Base-by-base conservation (phyloP, 2,329 filamentous ascomycete genomes). In the Cladophialophora chaetospira region DNA sequence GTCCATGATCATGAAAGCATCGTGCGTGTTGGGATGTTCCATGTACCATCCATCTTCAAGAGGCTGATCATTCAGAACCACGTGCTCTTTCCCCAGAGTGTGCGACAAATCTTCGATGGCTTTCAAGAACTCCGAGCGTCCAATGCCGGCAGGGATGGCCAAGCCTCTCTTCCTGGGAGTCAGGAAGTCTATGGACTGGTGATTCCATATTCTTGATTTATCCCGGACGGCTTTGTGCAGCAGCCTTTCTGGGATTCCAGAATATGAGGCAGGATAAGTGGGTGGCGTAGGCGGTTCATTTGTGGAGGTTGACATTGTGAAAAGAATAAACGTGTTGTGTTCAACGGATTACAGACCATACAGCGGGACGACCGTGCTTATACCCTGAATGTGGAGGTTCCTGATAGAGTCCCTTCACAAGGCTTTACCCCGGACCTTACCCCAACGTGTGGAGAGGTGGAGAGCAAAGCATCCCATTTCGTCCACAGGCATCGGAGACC, bases 1-100 rank as follows among this genome's bases (percentile, higher is more conserved):
- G 36, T 75, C 72, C 33, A 72, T 66, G 2, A 77, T 66, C 52
- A 75, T 72, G 61, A 73, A 75, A 21, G 73, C 71, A 60, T 77
- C 75, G 60, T 77, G 75, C 2, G 75, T 72, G 38, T 75, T 74
- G 63, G 48, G 48, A 8, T 51, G 42, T 44, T 44, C 42, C 19
- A 70, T 69, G 67, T 70, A 71, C 69, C 69, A 71, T 6, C 69
- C 69, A 64, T 71, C 69, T 15, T 67, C 62, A 29, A 67, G 60
- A 8, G 61, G 60, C 25, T 61, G 54, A 38, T 66, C 61, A 23
- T 65, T 66, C 28, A 65, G 31, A 9, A 62, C 55, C 31, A 66
- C 63, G 55, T 65, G 44, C n/a, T 59, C 52, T n/a, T 57, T 19
- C n/a, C 63, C 64, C 2, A 66, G 40, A 13, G 40, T 31, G 26